Evolutionary conservation across 2,329 filamentous ascomycete genomes (phyloP).

Genomic region (Paraphoma sp.): DNA sequence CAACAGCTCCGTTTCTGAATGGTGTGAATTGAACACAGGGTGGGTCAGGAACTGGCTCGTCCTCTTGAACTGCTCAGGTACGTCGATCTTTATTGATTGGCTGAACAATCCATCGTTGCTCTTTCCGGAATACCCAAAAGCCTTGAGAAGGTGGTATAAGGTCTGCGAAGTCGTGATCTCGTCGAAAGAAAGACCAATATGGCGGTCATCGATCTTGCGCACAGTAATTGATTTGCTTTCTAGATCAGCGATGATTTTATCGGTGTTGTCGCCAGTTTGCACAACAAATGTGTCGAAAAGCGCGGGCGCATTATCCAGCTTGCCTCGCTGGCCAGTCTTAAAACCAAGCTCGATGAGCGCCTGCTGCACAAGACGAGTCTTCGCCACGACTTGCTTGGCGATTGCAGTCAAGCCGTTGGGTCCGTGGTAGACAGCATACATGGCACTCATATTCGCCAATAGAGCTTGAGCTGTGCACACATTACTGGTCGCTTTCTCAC

Average conservation of each 20-base stretch:
- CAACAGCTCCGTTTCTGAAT: conserved; percentile 92
- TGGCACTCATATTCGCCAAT: conserved; percentile 92
- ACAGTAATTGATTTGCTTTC: conserved; percentile 65
- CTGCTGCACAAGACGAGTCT: conserved; percentile 72
- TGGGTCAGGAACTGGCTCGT: conserved; percentile 82
- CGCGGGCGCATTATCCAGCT: conserved; percentile 62
- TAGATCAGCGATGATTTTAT: conserved; percentile 60
- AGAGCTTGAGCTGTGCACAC: conserved; percentile 95
- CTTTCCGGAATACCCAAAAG: conserved; percentile 56
- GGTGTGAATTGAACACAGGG: conserved; percentile 92
- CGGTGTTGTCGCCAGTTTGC: conserved; percentile 56
- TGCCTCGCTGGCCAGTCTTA: conserved; percentile 65
- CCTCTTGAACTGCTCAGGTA: conserved; percentile 67
- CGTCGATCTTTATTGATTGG: conserved; percentile 38
- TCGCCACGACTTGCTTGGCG: conserved; percentile 76
- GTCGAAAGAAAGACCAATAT: conserved; percentile 78
- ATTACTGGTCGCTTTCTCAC: conserved; percentile 97
- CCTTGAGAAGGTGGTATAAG: conserved; percentile 63
- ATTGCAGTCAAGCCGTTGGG: conserved; percentile 83
- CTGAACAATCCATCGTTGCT: conserved; percentile 30
- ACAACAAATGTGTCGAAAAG: conserved; percentile 85
- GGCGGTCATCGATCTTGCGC: conserved; percentile 65
- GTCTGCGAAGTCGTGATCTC: conserved; percentile 70
- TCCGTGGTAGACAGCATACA: conserved; percentile 94
- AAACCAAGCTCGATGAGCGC: conserved; percentile 69